Conservation (phyloP, 192 early-diverging fungal species). For the Coemansia sp. region DNA sequence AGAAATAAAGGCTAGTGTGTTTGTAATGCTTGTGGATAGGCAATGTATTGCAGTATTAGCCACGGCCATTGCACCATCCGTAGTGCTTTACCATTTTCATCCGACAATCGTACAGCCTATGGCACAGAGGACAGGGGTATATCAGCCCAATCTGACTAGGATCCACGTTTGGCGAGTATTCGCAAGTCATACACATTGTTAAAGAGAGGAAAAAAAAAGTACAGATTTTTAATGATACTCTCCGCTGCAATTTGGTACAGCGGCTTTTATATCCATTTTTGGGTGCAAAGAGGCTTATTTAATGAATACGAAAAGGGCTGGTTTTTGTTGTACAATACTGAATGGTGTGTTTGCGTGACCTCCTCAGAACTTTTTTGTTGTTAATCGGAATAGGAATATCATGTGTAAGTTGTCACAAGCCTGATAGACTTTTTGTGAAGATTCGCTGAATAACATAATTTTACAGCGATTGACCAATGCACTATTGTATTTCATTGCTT, state of each 20-base stretch:
- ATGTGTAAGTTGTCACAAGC: no score
- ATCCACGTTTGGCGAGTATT: constrained; percentile 1
- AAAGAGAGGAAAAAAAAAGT: not conserved
- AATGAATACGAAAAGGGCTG: no score
- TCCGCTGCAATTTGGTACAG: not conserved
- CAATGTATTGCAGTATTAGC: not conserved
- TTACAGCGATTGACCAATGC: not conserved
- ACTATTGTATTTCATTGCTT: not conserved
- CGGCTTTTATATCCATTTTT: constrained; percentile 11
- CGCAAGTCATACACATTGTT: constrained; percentile 3
- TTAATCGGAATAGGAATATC: no score
- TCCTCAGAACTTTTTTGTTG: not conserved
- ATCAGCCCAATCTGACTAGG: constrained; percentile 2
- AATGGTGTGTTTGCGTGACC: no score
- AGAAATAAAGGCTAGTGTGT: no score
- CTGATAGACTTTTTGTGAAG: not conserved
- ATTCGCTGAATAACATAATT: not conserved
- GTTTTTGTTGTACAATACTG: no score
- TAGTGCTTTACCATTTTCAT: constrained; percentile 5
- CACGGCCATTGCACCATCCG: not conserved
- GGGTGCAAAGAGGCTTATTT: no score
- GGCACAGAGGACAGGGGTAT: constrained; percentile 1
- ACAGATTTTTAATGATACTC: not conserved
- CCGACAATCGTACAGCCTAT: constrained; percentile 4
- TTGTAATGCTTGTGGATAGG: not conserved